Evolutionary conservation across 495 filamentous ascomycete genomes (phyloP).

Genomic region (Echria macrotheca): DNA sequence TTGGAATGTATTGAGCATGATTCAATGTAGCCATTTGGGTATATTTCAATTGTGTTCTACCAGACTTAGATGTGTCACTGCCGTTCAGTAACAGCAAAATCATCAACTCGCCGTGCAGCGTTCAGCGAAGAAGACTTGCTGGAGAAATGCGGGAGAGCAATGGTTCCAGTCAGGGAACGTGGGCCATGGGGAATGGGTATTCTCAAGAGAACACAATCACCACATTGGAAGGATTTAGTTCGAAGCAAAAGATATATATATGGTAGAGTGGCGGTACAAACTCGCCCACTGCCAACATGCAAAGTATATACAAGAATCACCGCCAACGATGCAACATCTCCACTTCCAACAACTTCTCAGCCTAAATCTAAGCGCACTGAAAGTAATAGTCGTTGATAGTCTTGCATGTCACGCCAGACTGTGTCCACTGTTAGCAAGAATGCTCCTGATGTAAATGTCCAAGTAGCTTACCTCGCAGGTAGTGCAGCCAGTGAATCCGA

Average conservation of each 20-base stretch:
- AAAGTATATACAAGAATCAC: conserved; percentile 15
- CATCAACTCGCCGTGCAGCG: too few species aligned
- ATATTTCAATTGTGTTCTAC: too few species aligned
- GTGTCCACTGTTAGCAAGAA: conserved; percentile 2
- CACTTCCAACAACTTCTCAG: neutral
- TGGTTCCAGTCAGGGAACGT: too few species aligned
- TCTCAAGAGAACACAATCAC: neutral
- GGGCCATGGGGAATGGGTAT: neutral
- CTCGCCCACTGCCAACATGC: too few species aligned
- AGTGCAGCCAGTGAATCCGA: conserved; percentile 39
- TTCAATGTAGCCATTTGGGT: too few species aligned
- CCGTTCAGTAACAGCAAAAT: too few species aligned
- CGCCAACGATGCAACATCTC: neutral
- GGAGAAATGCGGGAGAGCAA: too few species aligned
- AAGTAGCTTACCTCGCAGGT: conserved; percentile 32
- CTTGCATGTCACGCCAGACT: conserved; percentile 23
- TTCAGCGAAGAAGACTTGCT: too few species aligned
- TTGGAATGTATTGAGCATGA: too few species aligned
- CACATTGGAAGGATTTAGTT: neutral
- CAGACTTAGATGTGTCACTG: too few species aligned
- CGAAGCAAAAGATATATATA: neutral
- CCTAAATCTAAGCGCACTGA: neutral
- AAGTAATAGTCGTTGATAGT: conserved; percentile 11
- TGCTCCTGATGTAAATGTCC: neutral
- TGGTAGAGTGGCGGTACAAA: too few species aligned